Evolutionary conservation across 345 rosid genomes (phyloP).

Genomic region (Barbarea vulgaris): DNA sequence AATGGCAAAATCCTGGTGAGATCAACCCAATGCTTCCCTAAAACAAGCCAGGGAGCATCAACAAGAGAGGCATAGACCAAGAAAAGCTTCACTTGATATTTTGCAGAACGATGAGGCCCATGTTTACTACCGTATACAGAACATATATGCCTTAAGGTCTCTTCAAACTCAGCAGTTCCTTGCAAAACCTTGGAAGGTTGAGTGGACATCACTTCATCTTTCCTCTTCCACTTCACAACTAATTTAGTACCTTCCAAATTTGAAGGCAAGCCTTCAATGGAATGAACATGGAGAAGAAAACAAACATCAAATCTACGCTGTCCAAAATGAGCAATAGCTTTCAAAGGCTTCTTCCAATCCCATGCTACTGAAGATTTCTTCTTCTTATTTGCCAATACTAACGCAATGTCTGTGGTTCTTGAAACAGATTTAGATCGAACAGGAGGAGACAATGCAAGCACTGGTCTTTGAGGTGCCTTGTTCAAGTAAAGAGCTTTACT

Average conservation of each 20-base stretch:
- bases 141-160: conserved; percentile 64
- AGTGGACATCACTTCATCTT: conserved; percentile 58
- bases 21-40: conserved; percentile 80
- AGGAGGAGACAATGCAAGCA: conserved; percentile 45
- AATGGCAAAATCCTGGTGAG: conserved; percentile 74
- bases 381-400: conserved; percentile 33
- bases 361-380: conserved; percentile 55
- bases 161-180: conserved; percentile 69
- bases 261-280: conserved; percentile 69
- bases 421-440: conserved; percentile 52
- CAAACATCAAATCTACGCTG: conserved; percentile 57
- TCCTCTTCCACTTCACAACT: conserved; percentile 72
- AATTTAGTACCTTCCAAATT: conserved; percentile 53
- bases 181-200: conserved; percentile 48
- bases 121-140: conserved; percentile 61
- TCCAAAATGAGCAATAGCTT: conserved; percentile 68
- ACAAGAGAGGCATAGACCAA: conserved; percentile 50
- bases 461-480: conserved; percentile 45
- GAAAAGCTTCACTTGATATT: conserved; percentile 63
- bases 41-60: conserved; percentile 48
- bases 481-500: conserved; percentile 69
- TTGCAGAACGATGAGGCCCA: conserved; percentile 59
- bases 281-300: conserved; percentile 77
- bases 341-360: conserved; percentile 86
- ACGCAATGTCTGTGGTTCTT: conserved; percentile 35